Conservation (phyloP, 2,329 filamentous ascomycete genomes). For the Metarhizium anisopliae region DNA sequence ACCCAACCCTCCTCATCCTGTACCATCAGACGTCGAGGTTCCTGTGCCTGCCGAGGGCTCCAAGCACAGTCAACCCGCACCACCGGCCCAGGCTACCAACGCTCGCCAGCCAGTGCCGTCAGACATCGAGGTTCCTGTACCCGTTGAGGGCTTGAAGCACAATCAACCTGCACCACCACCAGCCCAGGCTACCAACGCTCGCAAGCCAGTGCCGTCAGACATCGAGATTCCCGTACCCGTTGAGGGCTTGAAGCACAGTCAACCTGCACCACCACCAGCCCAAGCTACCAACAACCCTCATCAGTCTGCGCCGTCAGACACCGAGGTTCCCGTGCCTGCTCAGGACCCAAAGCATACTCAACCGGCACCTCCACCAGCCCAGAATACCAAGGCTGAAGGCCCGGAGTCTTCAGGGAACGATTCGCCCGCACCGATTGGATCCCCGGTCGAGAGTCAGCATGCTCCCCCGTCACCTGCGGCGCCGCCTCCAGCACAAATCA, state of each 20-base stretch:
- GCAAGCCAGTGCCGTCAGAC: not conserved
- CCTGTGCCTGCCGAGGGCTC: not conserved
- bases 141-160: not conserved
- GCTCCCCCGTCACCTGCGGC: not conserved
- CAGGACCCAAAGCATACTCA: not conserved
- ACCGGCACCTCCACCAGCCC: not conserved
- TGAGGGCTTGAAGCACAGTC: not conserved
- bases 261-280: not conserved
- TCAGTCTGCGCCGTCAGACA: not conserved
- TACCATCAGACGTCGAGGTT: not conserved
- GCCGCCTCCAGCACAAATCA: not conserved
- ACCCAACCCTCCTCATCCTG: not conserved
- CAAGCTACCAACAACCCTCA: not conserved
- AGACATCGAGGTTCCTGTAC: not conserved
- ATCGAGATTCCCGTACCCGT: not conserved
- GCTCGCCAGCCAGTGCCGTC: too few relatives aligned
- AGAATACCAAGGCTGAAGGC: not conserved
- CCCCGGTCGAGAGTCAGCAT: not conserved
- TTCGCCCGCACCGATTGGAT: not conserved
- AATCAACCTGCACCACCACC: not conserved
- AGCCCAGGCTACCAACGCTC: not conserved
- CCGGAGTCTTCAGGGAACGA: not conserved
- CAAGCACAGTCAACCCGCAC: not conserved
- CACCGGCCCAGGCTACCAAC: not conserved
- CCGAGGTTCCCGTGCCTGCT: not conserved